Evolutionary conservation across 1,139 yeast genomes (phyloP).

Genomic region (Hyphopichia burtonii): DNA sequence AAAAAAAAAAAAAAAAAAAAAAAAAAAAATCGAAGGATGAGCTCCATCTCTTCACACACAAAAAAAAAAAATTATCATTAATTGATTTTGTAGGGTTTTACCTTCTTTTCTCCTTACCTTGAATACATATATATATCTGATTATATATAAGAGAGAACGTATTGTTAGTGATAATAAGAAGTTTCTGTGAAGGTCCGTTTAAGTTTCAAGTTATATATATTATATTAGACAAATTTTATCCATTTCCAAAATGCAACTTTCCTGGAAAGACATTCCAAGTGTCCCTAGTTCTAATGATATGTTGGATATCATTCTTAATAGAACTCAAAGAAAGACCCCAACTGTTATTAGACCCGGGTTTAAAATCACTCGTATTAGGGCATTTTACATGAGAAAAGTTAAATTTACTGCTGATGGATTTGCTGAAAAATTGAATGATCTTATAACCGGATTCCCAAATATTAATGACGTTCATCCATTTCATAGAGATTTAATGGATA

Average conservation of each 20-base stretch:
- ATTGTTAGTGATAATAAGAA: neutral
- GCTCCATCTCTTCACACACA: conserved; percentile 6
- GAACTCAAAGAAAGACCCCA: conserved; percentile 98
- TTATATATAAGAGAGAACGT: neutral
- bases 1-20: conserved; percentile 3
- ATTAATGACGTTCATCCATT: conserved; percentile 97
- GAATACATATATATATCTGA: neutral
- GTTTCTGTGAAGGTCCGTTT: neutral
- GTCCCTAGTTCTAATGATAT: conserved; percentile 90
- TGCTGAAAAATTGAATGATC: conserved; percentile 82
- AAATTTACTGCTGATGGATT: conserved; percentile 96
- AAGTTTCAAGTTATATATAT: too few species aligned
- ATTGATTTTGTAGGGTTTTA: neutral
- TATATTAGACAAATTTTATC: too few species aligned
- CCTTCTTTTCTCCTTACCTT: neutral
- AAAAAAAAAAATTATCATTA: conserved; percentile 2
- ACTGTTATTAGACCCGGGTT: conserved; percentile 97
- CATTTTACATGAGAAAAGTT: conserved; percentile 98
- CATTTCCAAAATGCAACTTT: conserved; percentile 69
- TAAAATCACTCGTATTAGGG: conserved; percentile 91
- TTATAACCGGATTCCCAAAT: conserved; percentile 88
- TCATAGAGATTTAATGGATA: conserved; percentile 96
- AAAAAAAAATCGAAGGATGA: conserved; percentile 7
- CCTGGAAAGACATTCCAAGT: conserved; percentile 97
- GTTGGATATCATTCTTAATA: conserved; percentile 92